Evolutionary conservation across 495 filamentous ascomycete species (phyloP), one percentile per base, ranked within the genome.

Genomic region (Tuber umbilicatum): DNA sequence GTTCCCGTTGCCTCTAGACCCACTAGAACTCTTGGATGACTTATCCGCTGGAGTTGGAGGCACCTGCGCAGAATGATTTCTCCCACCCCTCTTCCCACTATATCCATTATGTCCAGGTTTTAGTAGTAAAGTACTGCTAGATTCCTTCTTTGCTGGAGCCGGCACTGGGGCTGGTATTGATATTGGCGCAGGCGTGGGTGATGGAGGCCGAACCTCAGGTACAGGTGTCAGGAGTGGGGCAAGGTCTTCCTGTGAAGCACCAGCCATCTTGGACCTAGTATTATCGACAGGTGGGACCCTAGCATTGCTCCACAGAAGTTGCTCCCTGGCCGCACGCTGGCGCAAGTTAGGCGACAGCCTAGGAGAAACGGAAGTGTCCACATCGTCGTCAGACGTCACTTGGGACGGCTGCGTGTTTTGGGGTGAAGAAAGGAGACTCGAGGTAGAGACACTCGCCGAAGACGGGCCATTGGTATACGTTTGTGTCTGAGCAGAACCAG

Each of bases 291-390:
- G 68, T 47, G 78, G 75, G 6, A 47, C 64, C 55, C 79, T 78
- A 9, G 75, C 68, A 70, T 81, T 81, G 38, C 79, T 81, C 79
- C 79, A 81, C 47, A 79, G 72, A 42, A 76, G 43, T 21, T 79
- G 70, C 43, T 76, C 76, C 69, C 74, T 74, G 64, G 79, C 80
- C 40, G 72, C 74, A 35, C 80, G 79, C 27, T 81, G 80, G 35
- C 80, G 74, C 73, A 74, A 55, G 40, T 43, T 70, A 19, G 79
- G 80, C n/a, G 80, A 81, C 60, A 76, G 67, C 23, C 74, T 71
- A 31, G 78, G 55, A 40, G 79, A 81, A 64, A 39, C 38, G 21
- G 45, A 17, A 23, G 70, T 69, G 38, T 74, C 75, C 21, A 73
- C 64, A 41, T 81, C 75, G 45, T 81, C 80, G 71, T 79, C 77